A percentile compares a stretch with the other conserved stretches of the same genome.
Conservation (phyloP, 495 filamentous ascomycete genomes). For the Aspergillus campestris region DNA sequence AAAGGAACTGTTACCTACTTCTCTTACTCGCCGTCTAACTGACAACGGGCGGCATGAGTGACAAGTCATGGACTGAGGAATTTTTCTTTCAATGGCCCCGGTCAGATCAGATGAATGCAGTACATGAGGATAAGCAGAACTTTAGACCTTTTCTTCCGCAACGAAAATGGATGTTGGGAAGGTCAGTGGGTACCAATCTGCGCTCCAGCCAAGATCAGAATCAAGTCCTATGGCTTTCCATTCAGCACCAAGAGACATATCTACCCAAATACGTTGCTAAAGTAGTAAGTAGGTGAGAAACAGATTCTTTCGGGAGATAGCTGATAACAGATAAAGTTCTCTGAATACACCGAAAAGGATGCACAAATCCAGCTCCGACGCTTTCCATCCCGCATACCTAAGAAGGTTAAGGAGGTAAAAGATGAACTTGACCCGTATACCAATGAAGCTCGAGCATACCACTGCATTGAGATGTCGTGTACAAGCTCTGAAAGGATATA, state of each 20-base stretch:
- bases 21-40: too few relatives aligned
- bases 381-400: too few relatives aligned
- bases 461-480: neutral
- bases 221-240: neutral
- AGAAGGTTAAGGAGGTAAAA: neutral
- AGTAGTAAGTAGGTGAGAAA: neutral
- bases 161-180: neutral
- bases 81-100: too few relatives aligned
- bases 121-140: too few relatives aligned
- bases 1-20: too few relatives aligned
- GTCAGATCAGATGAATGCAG: too few relatives aligned
- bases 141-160: too few relatives aligned
- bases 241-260: neutral
- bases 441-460: neutral
- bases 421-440: neutral
- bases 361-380: too few relatives aligned
- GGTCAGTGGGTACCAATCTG: neutral
- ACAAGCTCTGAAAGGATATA: neutral
- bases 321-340: too few relatives aligned
- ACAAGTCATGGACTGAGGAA: too few relatives aligned
- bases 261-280: neutral
- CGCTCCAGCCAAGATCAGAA: neutral
- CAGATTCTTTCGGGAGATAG: neutral
- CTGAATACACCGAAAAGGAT: too few relatives aligned
- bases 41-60: too few relatives aligned